phyloP scores from a whole-genome alignment of 768 basidiomycete species.

The Serendipita sp. region DNA sequence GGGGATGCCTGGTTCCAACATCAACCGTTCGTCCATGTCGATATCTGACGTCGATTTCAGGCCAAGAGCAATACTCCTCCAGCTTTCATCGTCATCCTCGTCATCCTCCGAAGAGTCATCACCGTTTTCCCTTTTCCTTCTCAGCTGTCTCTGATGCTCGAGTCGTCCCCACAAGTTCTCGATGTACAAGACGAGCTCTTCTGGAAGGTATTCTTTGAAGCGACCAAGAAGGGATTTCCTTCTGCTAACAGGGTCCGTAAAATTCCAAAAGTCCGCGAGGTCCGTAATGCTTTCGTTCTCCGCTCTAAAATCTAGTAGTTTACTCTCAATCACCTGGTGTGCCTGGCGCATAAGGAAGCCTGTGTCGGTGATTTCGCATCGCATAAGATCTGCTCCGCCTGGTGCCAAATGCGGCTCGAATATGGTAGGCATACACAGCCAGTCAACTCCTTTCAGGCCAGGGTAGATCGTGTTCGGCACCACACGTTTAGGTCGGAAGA shows the following conservation, averaged over 20 bases:
- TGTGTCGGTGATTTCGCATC: slow-evolving; percentile 14
- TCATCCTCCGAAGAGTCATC: not conserved
- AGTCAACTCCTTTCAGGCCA: slow-evolving; percentile 44
- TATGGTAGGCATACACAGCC: slow-evolving; percentile 51
- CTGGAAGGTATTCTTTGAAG: not conserved
- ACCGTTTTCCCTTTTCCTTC: not conserved
- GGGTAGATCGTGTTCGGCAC: slow-evolving; percentile 65
- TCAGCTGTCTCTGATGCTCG: not conserved
- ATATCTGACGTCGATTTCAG: not conserved
- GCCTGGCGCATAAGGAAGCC: too few relatives aligned
- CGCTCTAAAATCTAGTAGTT: not conserved
- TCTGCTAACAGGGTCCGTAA: not conserved
- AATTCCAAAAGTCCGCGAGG: not conserved
- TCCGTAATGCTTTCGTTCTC: not conserved
- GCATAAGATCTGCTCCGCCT: slow-evolving; percentile 17
- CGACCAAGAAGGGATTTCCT: not conserved
- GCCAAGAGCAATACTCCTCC: not conserved
- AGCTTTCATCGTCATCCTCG: not conserved
- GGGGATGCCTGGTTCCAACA: not conserved
- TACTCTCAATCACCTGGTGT: not conserved
- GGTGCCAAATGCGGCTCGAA: slow-evolving; percentile 43
- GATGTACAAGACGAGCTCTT: not conserved
- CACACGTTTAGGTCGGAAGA: slow-evolving; percentile 64
- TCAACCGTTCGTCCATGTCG: not conserved
- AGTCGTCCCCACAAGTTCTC: not conserved